phyloP scores from a whole-genome alignment of 1,139 yeast genomes.

The Geotrichum siamense region DNA sequence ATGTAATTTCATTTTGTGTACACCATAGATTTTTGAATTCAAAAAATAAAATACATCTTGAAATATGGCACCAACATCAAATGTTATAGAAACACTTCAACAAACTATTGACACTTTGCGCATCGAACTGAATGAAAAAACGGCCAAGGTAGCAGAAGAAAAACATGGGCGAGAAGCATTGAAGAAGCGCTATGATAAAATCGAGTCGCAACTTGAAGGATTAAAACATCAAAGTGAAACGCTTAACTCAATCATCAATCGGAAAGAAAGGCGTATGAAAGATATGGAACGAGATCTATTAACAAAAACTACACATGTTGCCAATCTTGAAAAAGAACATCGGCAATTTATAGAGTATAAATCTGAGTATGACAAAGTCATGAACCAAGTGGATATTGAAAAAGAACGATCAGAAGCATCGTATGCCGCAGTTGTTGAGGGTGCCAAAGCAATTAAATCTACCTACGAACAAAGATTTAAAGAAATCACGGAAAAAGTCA shows the following conservation, averaged over 20 bases:
- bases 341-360: constrained; percentile 13
- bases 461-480: constrained; percentile 10
- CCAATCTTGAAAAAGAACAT: constrained; percentile 13
- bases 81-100: constrained; percentile 29
- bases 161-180: constrained; percentile 25
- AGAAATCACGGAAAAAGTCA: constrained; percentile 7
- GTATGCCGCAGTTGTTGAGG: constrained; percentile 9
- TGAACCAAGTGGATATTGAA: constrained; percentile 19
- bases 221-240: constrained; percentile 28
- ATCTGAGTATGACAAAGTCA: constrained; percentile 10
- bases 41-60: constrained; percentile 17
- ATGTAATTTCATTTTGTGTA: too few relatives aligned
- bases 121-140: constrained; percentile 26
- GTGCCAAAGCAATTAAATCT: constrained; percentile 3
- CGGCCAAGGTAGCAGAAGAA: constrained; percentile 26
- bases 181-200: constrained; percentile 24
- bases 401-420: constrained; percentile 21
- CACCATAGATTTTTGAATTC: too few relatives aligned
- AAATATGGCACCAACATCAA: constrained; percentile 22
- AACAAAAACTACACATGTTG: constrained; percentile 7
- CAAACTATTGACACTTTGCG: constrained; percentile 26
- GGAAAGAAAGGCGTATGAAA: constrained; percentile 28
- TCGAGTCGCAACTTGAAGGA: constrained; percentile 25
- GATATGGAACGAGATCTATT: constrained; percentile 22
- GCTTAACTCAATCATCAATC: constrained; percentile 24